These are phyloP conservation scores for Laburnicola sp. DNA, from an alignment of 2,329 filamentous ascomycete species.

Conservation along the genomic window DNA sequence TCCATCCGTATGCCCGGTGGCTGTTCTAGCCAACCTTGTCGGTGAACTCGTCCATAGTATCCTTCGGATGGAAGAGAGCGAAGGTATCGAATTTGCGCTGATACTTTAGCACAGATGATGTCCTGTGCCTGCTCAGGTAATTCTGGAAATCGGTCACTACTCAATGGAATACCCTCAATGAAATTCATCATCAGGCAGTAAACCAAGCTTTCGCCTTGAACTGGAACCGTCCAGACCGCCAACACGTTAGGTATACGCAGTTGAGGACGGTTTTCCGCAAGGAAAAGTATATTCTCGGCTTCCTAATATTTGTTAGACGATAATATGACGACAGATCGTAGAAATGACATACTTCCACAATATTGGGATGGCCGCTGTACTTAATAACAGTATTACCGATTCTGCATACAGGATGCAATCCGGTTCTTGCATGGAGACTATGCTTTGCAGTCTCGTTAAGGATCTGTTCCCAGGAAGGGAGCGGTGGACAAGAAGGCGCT, in stretches of 20 bases:
- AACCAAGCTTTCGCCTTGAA: neutral
- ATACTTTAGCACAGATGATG: neutral
- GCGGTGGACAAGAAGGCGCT: neutral
- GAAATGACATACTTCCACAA: neutral
- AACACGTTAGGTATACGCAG: neutral
- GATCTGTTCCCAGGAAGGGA: neutral
- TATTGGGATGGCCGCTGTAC: neutral
- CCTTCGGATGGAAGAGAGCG: conserved; percentile 3
- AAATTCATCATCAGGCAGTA: neutral
- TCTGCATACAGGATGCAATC: neutral
- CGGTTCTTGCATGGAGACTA: neutral
- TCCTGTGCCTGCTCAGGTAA: neutral
- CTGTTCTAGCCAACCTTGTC: neutral
- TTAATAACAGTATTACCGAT: neutral
- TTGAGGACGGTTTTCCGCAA: neutral
- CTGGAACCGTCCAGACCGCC: neutral
- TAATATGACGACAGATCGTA: neutral
- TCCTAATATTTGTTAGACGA: neutral
- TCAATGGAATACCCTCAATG: neutral
- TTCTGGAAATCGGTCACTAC: neutral
- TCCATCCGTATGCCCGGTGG: neutral
- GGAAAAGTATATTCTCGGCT: conserved; percentile 1
- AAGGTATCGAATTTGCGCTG: neutral
- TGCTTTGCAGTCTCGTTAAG: neutral
- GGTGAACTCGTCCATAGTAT: conserved; percentile 7